Conservation (phyloP, 352 stramenopile species). For the Pythium diclinum region DNA sequence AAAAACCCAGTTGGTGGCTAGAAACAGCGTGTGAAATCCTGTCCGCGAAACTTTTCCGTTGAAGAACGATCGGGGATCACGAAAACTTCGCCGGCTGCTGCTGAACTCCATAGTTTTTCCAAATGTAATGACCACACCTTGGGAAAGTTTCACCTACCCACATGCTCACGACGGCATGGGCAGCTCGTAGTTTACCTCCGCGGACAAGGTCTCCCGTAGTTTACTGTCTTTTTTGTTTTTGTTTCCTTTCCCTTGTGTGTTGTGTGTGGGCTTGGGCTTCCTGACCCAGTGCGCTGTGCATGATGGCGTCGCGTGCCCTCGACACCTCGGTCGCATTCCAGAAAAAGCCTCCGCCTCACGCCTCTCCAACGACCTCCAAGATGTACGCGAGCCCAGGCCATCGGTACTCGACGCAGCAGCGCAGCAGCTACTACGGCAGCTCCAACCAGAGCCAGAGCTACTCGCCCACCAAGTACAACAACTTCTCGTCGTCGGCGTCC, state of each 20-base stretch:
- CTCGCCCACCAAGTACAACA: conserved; percentile 27
- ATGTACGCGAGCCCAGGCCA: conserved; percentile 24
- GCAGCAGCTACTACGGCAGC: conserved; percentile 16
- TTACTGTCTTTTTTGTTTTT: conserved; percentile 9
- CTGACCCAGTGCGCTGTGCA: background rate
- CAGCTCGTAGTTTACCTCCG: background rate
- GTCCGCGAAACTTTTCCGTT: conserved; percentile 28
- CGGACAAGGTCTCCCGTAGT: conserved; percentile 8
- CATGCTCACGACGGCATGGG: conserved; percentile 9
- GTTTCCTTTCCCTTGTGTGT: conserved; percentile 4
- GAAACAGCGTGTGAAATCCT: conserved; percentile 16
- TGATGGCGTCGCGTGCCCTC: background rate
- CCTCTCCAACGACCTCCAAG: background rate
- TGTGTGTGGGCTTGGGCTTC: background rate
- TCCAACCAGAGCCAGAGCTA: conserved; percentile 28
- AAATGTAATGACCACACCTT: conserved; percentile 3
- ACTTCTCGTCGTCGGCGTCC: conserved; percentile 3
- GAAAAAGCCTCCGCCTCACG: conserved; percentile 23
- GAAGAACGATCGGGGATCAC: conserved; percentile 27
- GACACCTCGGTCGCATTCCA: conserved; percentile 17
- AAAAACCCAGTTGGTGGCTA: conserved; percentile 18
- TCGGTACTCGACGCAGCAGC: conserved; percentile 19
- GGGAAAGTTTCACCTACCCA: conserved; percentile 11
- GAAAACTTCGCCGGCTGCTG: conserved; percentile 8
- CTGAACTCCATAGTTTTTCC: conserved; percentile 28